These are phyloP conservation scores for Sporothrix mexicana DNA, from an alignment of 2,329 filamentous ascomycete genomes.

Conservation along the genomic window DNA sequence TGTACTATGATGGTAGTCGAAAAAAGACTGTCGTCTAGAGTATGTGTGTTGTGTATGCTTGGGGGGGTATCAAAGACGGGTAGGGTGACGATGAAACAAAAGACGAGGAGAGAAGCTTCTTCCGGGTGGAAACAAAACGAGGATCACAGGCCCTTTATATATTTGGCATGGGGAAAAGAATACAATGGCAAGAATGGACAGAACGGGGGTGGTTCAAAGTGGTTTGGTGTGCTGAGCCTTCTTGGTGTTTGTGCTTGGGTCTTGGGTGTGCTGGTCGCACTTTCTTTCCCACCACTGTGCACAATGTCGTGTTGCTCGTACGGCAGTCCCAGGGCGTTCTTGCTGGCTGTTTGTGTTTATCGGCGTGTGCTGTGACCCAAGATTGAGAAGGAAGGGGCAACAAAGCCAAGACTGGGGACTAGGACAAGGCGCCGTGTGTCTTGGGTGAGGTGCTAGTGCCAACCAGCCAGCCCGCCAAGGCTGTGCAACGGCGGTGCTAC, in stretches of 20 bases:
- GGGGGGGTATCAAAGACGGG: constrained; percentile 4
- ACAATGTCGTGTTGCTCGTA: not conserved
- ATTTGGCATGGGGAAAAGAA: not conserved
- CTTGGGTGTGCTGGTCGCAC: not conserved
- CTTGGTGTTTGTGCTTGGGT: not conserved
- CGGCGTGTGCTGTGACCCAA: not conserved
- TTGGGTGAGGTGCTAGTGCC: not conserved
- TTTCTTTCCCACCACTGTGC: not conserved
- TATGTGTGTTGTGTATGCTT: not conserved
- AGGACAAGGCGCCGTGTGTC: constrained; percentile 8
- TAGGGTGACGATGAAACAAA: constrained; percentile 18
- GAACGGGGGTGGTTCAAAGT: not conserved
- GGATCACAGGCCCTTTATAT: constrained; percentile 22
- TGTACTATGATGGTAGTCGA: not conserved
- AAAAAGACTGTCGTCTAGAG: not conserved
- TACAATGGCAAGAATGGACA: not conserved
- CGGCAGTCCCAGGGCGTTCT: not conserved
- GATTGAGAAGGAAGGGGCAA: constrained; percentile 21
- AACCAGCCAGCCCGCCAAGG: not conserved
- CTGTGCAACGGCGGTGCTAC: constrained; percentile 20
- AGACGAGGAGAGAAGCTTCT: not conserved
- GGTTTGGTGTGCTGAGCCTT: not conserved
- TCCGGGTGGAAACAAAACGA: constrained; percentile 20
- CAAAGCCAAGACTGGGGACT: constrained; percentile 18
- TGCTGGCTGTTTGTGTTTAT: too few relatives aligned